phyloP scores from a whole-genome alignment of 2,329 filamentous ascomycete species.

The Cadophora luteo-olivacea region DNA sequence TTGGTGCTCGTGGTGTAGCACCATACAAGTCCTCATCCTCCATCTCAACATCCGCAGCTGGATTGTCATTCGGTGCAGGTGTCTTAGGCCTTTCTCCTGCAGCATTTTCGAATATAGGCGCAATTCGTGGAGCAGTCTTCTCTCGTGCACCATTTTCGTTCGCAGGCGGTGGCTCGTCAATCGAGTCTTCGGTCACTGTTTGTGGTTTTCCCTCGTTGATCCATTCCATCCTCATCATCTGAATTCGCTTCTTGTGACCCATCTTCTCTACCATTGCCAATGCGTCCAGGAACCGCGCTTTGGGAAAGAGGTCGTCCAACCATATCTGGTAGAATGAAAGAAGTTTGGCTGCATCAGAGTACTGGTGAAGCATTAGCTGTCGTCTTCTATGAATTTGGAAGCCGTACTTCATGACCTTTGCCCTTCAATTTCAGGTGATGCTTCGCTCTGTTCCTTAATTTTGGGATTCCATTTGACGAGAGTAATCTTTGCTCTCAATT shows the following conservation, averaged over 20 bases:
- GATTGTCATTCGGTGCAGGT: slow-evolving; percentile 51
- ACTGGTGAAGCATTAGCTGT: slow-evolving; percentile 55
- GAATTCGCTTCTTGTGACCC: slow-evolving; percentile 82
- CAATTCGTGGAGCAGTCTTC: slow-evolving; percentile 44
- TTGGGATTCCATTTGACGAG: slow-evolving; percentile 82
- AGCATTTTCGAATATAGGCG: slow-evolving; percentile 48
- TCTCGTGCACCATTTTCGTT: slow-evolving; percentile 41
- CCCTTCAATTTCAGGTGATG: slow-evolving; percentile 81
- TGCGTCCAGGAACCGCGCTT: slow-evolving; percentile 91
- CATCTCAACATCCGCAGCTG: slow-evolving; percentile 24
- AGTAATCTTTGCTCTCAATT: slow-evolving; percentile 67
- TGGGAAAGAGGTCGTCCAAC: slow-evolving; percentile 95
- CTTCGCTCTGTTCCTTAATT: slow-evolving; percentile 74
- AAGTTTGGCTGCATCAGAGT: slow-evolving; percentile 81
- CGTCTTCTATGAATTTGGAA: neutral
- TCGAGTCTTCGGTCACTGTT: slow-evolving; percentile 40
- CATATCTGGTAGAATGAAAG: slow-evolving; percentile 94
- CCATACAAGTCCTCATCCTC: slow-evolving; percentile 54
- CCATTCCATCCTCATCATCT: slow-evolving; percentile 79
- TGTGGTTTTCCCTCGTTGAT: slow-evolving; percentile 77
- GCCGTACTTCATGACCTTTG: slow-evolving; percentile 84
- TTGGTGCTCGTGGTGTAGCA: slow-evolving; percentile 53
- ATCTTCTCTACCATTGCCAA: slow-evolving; percentile 90
- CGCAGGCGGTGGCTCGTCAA: slow-evolving; percentile 37
- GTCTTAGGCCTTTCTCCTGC: slow-evolving; percentile 42